Evolutionary conservation across 129 eudicot species (phyloP).

Genomic region (Sambucus nigra): DNA sequence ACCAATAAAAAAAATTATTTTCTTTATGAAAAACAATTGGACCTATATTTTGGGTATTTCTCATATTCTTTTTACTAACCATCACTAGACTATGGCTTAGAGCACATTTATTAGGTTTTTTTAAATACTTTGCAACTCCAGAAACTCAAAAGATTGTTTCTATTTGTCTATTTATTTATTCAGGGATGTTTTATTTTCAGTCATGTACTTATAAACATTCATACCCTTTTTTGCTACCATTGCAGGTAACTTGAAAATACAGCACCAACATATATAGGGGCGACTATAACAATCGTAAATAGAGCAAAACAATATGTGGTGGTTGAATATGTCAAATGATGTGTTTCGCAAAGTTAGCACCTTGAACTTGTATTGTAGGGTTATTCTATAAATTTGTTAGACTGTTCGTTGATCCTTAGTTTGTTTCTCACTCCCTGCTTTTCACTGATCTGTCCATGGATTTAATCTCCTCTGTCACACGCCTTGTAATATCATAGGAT

Average conservation of each 20-base stretch:
- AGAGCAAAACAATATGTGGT: constrained; percentile 24
- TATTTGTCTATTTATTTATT: background rate
- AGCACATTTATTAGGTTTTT: background rate
- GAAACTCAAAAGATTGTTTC: background rate
- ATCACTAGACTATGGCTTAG: background rate
- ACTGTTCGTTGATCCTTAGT: background rate
- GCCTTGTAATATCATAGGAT: constrained; percentile 22
- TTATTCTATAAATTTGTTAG: constrained; percentile 34
- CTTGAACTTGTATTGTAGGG: constrained; percentile 60
- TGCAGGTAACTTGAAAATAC: constrained; percentile 6
- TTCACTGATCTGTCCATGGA: constrained; percentile 9
- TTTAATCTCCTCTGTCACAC: constrained; percentile 20
- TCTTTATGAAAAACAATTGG: too few species aligned
- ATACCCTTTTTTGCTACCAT: background rate
- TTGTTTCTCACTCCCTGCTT: background rate
- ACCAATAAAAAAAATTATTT: too few species aligned
- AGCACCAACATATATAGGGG: background rate
- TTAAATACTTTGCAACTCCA: background rate
- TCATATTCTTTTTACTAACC: too few species aligned
- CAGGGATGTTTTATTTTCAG: background rate
- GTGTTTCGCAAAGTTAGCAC: constrained; percentile 38
- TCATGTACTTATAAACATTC: background rate
- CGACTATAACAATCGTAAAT: background rate
- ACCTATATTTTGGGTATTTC: too few species aligned
- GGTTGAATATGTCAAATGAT: constrained; percentile 40